Evolutionary conservation across 176 grass and related monocot species (phyloP).

Genomic region (Cenchrus purpureus): DNA sequence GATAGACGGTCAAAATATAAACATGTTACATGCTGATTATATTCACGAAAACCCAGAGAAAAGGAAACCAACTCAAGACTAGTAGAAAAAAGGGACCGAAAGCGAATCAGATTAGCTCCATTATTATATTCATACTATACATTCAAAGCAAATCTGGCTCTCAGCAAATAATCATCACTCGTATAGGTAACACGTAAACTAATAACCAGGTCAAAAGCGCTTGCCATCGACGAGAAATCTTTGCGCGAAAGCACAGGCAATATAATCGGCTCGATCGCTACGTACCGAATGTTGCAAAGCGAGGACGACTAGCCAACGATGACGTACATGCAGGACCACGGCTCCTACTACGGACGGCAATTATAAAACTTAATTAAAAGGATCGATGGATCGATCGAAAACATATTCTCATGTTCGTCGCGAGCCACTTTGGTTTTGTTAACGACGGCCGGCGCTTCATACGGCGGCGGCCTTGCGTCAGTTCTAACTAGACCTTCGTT

Average conservation of each 20-base stretch:
- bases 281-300: background rate
- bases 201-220: slow-evolving; percentile 27
- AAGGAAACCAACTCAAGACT: too few relatives aligned
- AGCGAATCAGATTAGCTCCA: background rate
- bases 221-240: background rate
- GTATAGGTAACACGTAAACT: background rate
- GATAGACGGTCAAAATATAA: too few relatives aligned
- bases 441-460: slow-evolving; percentile 20
- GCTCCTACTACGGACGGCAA: background rate
- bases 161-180: background rate
- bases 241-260: slow-evolving; percentile 6
- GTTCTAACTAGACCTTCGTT: slow-evolving; percentile 55
- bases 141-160: background rate
- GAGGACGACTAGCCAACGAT: background rate
- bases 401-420: too few relatives aligned
- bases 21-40: too few relatives aligned
- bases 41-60: too few relatives aligned
- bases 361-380: background rate
- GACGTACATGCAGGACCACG: background rate
- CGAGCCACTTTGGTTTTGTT: slow-evolving; percentile 4
- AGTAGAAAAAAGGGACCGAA: background rate
- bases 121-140: background rate
- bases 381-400: background rate
- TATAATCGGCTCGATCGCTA: background rate
- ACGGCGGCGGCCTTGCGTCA: background rate